Conservation (phyloP, 305 asterid genomes). For the Solanum aculeatissimum region DNA sequence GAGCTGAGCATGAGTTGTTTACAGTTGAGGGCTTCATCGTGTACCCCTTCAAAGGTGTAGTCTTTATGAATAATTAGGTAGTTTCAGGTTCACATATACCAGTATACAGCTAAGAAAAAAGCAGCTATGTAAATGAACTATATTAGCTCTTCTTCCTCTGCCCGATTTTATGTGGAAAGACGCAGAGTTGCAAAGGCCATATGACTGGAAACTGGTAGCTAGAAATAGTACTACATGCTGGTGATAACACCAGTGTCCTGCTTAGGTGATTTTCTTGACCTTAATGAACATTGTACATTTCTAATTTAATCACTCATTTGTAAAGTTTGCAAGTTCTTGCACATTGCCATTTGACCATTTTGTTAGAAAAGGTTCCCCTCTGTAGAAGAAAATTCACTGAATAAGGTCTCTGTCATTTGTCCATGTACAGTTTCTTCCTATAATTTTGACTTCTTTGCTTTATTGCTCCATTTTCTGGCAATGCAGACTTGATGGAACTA, state of each 20-base stretch:
- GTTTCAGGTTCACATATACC: not conserved
- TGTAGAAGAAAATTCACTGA: not conserved
- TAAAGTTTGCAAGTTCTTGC: not conserved
- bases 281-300: slow-evolving; percentile 21
- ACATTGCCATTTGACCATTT: not conserved
- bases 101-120: not conserved
- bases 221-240: slow-evolving; percentile 3
- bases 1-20: slow-evolving; percentile 31
- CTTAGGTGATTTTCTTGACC: slow-evolving; percentile 19
- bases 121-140: not conserved
- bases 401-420: not conserved
- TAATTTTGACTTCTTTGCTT: not conserved
- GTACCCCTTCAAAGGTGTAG: slow-evolving; percentile 16
- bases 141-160: not conserved
- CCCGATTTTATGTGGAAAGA: not conserved
- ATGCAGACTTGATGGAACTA: not conserved
- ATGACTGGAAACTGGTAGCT: slow-evolving; percentile 1
- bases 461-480: not conserved
- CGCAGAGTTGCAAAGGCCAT: slow-evolving; percentile 7
- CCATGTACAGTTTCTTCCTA: not conserved
- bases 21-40: slow-evolving; percentile 26
- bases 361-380: not conserved
- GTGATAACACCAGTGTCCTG: slow-evolving; percentile 1
- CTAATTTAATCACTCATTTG: slow-evolving; percentile 3
- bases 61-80: not conserved